Percentiles rank a stretch among this genome's conserved stretches.
Conservation (phyloP, 352 stramenopile species). For the Globisporangium cylindrosporum region DNA sequence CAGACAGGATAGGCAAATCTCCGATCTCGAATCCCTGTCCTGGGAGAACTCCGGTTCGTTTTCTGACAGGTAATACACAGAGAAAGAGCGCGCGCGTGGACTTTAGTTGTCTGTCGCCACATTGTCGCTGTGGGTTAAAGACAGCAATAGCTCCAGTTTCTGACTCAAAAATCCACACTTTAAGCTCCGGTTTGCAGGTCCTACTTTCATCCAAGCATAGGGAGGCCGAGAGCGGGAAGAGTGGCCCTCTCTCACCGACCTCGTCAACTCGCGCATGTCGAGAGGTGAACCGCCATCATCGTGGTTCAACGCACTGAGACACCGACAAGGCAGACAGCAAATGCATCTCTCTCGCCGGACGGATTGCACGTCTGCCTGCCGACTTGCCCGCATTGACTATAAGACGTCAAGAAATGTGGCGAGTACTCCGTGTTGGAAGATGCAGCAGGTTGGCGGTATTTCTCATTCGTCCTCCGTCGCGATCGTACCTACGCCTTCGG, state of each 20-base stretch:
- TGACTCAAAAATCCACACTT: constrained; percentile 7
- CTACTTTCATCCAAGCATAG: constrained; percentile 11
- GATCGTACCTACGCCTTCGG: neutral
- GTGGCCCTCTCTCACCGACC: neutral
- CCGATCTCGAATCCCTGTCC: neutral
- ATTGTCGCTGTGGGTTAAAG: neutral
- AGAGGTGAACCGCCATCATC: neutral
- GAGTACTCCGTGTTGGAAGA: neutral
- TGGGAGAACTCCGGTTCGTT: neutral
- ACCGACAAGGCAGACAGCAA: neutral
- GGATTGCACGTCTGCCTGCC: constrained; percentile 1
- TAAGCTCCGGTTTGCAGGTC: neutral
- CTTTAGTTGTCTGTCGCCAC: neutral
- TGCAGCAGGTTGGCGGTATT: neutral
- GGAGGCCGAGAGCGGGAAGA: constrained; percentile 6
- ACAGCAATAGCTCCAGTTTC: constrained; percentile 1
- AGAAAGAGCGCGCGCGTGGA: neutral
- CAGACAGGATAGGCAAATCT: neutral
- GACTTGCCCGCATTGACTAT: neutral
- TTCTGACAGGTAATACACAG: neutral
- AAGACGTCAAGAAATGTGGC: neutral
- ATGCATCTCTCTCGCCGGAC: neutral
- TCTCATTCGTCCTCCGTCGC: neutral
- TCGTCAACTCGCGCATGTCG: neutral
- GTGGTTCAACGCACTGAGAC: neutral